Percentiles rank a stretch among this genome's conserved stretches.
Conservation (phyloP, 768 basidiomycete genomes). For the Hemileccinum rubropunctum region DNA sequence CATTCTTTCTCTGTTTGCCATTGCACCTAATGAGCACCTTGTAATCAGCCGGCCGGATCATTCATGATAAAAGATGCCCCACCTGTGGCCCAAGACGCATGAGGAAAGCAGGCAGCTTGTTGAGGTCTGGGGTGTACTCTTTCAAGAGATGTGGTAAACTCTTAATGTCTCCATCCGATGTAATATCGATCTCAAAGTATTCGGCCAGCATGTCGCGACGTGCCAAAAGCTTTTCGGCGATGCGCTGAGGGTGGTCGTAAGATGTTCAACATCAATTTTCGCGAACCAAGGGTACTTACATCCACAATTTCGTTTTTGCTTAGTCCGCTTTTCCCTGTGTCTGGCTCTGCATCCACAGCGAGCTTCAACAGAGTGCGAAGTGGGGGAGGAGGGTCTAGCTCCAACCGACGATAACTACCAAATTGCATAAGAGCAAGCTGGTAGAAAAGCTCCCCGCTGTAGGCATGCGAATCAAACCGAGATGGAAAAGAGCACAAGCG, state of each 20-base stretch:
- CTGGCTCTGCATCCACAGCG: constrained; percentile 70
- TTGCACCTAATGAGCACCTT: constrained; percentile 56
- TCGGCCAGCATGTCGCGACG: constrained; percentile 85
- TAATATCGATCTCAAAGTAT: constrained; percentile 82
- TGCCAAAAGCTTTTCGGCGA: constrained; percentile 54
- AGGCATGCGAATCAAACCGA: background rate
- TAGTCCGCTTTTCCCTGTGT: constrained; percentile 46
- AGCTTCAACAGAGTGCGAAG: constrained; percentile 70
- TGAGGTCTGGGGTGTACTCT: constrained; percentile 88
- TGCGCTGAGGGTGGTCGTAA: constrained; percentile 44
- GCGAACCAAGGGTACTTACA: constrained; percentile 40
- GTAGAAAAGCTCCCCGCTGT: constrained; percentile 91
- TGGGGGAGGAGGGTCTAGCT: constrained; percentile 79
- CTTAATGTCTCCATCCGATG: constrained; percentile 62
- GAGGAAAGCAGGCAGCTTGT: constrained; percentile 84
- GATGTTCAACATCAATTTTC: too few species aligned
- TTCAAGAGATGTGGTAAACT: constrained; percentile 78
- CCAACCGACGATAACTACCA: constrained; percentile 71
- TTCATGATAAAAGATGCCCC: background rate
- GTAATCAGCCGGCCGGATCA: background rate
- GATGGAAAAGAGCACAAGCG: background rate
- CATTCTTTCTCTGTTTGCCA: constrained; percentile 87
- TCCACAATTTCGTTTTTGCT: constrained; percentile 65
- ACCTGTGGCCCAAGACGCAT: constrained; percentile 94
- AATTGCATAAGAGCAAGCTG: constrained; percentile 92